Conservation (phyloP, 306 rosid species). For the Begonia fuchsioides region DNA sequence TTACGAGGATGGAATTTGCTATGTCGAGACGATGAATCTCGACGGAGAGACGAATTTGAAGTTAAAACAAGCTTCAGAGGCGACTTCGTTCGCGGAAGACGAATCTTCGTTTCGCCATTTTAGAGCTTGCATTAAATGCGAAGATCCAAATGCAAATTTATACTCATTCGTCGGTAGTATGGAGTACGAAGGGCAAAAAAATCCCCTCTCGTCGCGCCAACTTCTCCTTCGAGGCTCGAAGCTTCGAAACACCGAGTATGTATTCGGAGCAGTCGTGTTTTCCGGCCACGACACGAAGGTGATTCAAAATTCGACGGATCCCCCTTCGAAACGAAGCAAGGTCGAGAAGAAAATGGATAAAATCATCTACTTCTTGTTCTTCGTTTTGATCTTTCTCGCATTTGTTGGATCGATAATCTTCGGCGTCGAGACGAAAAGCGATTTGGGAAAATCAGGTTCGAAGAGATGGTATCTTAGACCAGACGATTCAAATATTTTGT, state of each 20-base stretch:
- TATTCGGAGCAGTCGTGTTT: slow-evolving; percentile 76
- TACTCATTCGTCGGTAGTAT: slow-evolving; percentile 74
- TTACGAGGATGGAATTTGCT: slow-evolving; percentile 83
- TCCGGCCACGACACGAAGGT: slow-evolving; percentile 87
- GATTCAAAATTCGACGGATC: slow-evolving; percentile 73
- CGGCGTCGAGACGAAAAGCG: slow-evolving; percentile 56
- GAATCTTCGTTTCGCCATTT: slow-evolving; percentile 33
- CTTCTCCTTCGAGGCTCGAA: slow-evolving; percentile 93
- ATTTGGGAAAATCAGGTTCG: slow-evolving; percentile 39
- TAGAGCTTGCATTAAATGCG: slow-evolving; percentile 66
- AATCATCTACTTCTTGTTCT: slow-evolving; percentile 74
- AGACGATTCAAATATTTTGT: slow-evolving; percentile 60
- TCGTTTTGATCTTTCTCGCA: slow-evolving; percentile 53
- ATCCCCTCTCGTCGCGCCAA: slow-evolving; percentile 69
- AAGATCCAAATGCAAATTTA: slow-evolving; percentile 89
- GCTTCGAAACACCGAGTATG: slow-evolving; percentile 78
- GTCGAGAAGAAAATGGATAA: slow-evolving; percentile 89
- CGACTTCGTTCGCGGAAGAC: slow-evolving; percentile 42
- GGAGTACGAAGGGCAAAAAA: slow-evolving; percentile 42
- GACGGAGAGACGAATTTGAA: slow-evolving; percentile 96
- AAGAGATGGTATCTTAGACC: slow-evolving; percentile 92
- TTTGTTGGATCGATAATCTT: slow-evolving; percentile 69
- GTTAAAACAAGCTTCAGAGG: slow-evolving; percentile 75
- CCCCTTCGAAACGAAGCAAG: slow-evolving; percentile 93
- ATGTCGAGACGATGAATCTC: slow-evolving; percentile 95